Conservation (phyloP, 805 yeast genomes). For the Candida maris region DNA sequence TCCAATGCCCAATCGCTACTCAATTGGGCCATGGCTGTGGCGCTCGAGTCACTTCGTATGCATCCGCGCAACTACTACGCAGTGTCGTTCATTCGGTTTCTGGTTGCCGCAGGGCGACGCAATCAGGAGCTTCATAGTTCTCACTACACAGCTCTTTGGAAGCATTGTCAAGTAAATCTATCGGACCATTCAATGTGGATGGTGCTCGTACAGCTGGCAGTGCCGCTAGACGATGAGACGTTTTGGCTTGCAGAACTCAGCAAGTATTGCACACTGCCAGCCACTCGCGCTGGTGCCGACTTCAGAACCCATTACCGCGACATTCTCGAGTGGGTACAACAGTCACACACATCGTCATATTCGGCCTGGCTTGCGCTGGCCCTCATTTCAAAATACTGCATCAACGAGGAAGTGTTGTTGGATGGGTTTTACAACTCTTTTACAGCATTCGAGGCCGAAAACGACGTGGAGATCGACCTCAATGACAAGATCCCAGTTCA, state of each 20-base stretch:
- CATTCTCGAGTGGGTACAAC: conserved; percentile 11
- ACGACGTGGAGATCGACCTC: conserved; percentile 6
- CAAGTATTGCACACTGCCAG: not conserved
- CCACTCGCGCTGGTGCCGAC: not conserved
- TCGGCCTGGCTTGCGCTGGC: conserved; percentile 10
- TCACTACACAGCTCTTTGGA: conserved; percentile 2
- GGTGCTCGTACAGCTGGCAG: conserved; percentile 11
- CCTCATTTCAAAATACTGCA: not conserved
- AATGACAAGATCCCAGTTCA: not conserved
- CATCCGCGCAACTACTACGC: conserved; percentile 51
- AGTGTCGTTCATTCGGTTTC: conserved; percentile 33
- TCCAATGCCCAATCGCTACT: not conserved
- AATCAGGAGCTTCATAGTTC: not conserved
- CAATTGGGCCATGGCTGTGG: conserved; percentile 10
- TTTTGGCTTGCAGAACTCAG: conserved; percentile 10
- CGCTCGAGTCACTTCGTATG: conserved; percentile 32
- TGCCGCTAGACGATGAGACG: conserved; percentile 7
- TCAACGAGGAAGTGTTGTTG: conserved; percentile 1
- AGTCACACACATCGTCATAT: conserved; percentile 8
- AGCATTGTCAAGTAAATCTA: conserved; percentile 11
- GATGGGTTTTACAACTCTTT: conserved; percentile 2
- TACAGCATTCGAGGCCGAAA: conserved; percentile 7
- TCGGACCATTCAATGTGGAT: conserved; percentile 25
- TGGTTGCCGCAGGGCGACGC: conserved; percentile 9
- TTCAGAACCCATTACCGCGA: conserved; percentile 1